A percentile compares a stretch with the other conserved stretches of the same genome.
Conservation (phyloP, 495 filamentous ascomycete species). For the Penicillium paradoxum region DNA sequence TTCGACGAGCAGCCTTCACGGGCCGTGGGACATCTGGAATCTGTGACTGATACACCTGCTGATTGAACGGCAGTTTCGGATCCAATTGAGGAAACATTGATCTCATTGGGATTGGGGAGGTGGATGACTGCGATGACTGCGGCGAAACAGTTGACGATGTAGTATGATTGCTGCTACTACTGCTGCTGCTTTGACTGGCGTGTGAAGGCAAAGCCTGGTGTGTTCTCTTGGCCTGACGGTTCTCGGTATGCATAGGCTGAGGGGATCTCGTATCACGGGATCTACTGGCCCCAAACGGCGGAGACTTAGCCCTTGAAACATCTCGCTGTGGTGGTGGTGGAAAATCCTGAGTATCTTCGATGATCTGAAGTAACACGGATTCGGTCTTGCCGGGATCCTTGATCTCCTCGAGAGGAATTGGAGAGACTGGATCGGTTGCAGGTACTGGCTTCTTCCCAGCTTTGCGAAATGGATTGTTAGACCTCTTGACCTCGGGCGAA, state of each 20-base stretch:
- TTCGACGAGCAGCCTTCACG: conserved; percentile 30
- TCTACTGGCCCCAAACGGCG: conserved; percentile 8
- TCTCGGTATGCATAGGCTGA: conserved; percentile 22
- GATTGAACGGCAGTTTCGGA: conserved; percentile 58
- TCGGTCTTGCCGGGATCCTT: conserved; percentile 31
- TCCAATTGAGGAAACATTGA: conserved; percentile 85
- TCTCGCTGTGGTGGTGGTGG: conserved; percentile 21
- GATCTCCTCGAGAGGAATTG: conserved; percentile 36
- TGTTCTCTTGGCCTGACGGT: conserved; percentile 16
- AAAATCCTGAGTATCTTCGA: conserved; percentile 34
- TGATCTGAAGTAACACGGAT: conserved; percentile 36
- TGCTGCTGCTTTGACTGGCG: conserved; percentile 30
- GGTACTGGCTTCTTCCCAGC: conserved; percentile 23
- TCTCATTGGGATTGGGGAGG: conserved; percentile 47
- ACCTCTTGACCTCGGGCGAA: conserved; percentile 33
- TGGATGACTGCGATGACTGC: conserved; percentile 24
- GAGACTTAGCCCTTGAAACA: conserved; percentile 18
- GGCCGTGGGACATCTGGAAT: conserved; percentile 36
- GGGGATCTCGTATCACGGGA: conserved; percentile 13
- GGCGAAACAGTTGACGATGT: conserved; percentile 39
- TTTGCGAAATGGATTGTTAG: conserved; percentile 37
- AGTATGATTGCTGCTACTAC: conserved; percentile 10
- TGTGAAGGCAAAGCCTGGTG: conserved; percentile 13
- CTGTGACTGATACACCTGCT: conserved; percentile 65
- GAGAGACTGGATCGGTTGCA: conserved; percentile 27